Percentiles rank a stretch among this genome's conserved stretches.
phyloP scores from a whole-genome alignment of 2,329 filamentous ascomycete genomes.

The Calonectria montana region DNA sequence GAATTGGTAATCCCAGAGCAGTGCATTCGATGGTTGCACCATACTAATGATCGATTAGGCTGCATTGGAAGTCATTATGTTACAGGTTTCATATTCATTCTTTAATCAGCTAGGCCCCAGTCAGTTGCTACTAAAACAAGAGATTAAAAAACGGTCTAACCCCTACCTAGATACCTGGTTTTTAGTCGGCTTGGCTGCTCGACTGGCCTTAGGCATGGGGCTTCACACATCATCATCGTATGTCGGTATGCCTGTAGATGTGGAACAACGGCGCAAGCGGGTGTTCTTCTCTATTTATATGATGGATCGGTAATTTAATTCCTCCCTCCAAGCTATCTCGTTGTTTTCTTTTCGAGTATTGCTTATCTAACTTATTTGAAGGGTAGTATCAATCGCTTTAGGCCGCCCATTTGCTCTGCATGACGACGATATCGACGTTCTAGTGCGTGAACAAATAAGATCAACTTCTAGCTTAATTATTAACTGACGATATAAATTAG shows the following conservation, averaged over 20 bases:
- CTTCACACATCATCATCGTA: conserved; percentile 53
- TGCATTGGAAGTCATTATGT: conserved; percentile 56
- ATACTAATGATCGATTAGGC: conserved; percentile 38
- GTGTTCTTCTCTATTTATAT: conserved; percentile 61
- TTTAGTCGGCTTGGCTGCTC: conserved; percentile 55
- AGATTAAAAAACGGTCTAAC: not conserved
- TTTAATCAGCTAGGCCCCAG: conserved; percentile 60
- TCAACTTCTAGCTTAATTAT: not conserved
- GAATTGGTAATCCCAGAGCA: conserved; percentile 49
- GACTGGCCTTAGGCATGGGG: conserved; percentile 57
- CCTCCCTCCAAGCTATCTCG: not conserved
- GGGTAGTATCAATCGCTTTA: conserved; percentile 56
- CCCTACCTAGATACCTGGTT: conserved; percentile 55
- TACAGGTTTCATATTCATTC: conserved; percentile 61
- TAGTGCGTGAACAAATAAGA: conserved; percentile 34
- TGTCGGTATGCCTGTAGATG: conserved; percentile 45
- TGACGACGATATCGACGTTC: conserved; percentile 58
- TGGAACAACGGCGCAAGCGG: conserved; percentile 52
- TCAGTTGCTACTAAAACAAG: conserved; percentile 34
- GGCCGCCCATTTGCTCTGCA: conserved; percentile 58
- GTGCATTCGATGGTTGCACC: not conserved
- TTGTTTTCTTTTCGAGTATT: too few species aligned
- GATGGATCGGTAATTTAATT: conserved; percentile 56
- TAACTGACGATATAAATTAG: conserved; percentile 28
- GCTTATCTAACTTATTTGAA: conserved; percentile 17